Evolutionary conservation across 441 rosid genomes (phyloP).

Genomic region (Monsonia emarginata): DNA sequence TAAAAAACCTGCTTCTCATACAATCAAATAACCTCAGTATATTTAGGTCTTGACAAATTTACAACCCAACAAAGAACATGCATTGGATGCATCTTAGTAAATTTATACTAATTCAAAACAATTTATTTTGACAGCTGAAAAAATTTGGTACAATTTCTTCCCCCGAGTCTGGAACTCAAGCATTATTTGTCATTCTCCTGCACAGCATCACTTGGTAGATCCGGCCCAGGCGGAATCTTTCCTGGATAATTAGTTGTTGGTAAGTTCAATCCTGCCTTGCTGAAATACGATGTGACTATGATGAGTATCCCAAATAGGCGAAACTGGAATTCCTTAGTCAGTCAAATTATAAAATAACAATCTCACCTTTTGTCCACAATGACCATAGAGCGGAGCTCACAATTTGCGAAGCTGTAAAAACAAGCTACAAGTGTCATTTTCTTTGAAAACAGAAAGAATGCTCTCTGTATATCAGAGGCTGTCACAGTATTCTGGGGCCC

Average conservation of each 20-base stretch:
- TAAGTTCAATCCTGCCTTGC: constrained; percentile 58
- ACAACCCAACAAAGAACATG: too few species aligned
- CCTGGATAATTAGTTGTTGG: constrained; percentile 66
- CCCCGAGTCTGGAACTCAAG: background rate
- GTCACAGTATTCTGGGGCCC: background rate
- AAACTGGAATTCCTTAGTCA: background rate
- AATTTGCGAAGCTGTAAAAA: constrained; percentile 66
- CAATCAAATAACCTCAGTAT: too few species aligned
- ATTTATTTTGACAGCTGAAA: background rate
- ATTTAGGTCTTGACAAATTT: too few species aligned
- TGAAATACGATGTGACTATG: constrained; percentile 20
- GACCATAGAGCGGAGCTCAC: constrained; percentile 88
- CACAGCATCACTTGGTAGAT: constrained; percentile 40
- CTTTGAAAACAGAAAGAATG: background rate
- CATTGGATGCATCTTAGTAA: background rate
- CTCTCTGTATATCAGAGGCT: background rate
- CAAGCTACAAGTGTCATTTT: constrained; percentile 14
- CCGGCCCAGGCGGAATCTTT: constrained; percentile 57
- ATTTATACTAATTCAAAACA: background rate
- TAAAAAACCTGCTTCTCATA: too few species aligned
- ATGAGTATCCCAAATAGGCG: background rate
- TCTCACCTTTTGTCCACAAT: constrained; percentile 62
- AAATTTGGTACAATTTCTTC: background rate
- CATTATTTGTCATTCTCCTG: constrained; percentile 14
- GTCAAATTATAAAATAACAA: constrained; percentile 1